phyloP scores from a whole-genome alignment of 768 basidiomycete species.

The Hortiboletus campestris region DNA sequence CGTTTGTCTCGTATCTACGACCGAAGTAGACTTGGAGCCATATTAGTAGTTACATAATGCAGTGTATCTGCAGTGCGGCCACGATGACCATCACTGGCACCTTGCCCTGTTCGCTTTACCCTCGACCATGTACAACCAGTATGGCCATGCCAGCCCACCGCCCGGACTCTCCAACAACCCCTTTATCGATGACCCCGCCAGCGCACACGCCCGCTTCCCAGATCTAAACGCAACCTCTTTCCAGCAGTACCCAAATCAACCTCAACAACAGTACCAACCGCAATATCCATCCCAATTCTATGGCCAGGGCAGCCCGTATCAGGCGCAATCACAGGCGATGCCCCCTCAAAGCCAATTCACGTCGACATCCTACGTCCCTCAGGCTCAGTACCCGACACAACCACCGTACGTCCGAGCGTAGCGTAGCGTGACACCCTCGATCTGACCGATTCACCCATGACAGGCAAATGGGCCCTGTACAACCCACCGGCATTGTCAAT shows the following conservation, averaged over 20 bases:
- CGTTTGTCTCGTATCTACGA: slow-evolving; percentile 77
- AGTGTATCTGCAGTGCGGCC: background rate
- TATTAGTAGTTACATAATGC: slow-evolving; percentile 22
- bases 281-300: slow-evolving; percentile 29
- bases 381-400: slow-evolving; percentile 26
- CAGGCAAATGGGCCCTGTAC: slow-evolving; percentile 31
- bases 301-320: slow-evolving; percentile 7
- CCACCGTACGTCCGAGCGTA: slow-evolving; percentile 13
- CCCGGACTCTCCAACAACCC: slow-evolving; percentile 59
- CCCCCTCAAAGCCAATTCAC: slow-evolving; percentile 23
- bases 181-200: slow-evolving; percentile 54
- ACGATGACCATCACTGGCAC: no score
- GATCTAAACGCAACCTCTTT: slow-evolving; percentile 44
- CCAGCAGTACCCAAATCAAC: slow-evolving; percentile 23
- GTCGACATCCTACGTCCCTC: slow-evolving; percentile 21
- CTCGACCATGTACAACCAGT: slow-evolving; percentile 41
- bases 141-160: slow-evolving; percentile 24
- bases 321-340: slow-evolving; percentile 18
- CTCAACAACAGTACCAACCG: slow-evolving; percentile 38
- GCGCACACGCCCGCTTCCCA: slow-evolving; percentile 57
- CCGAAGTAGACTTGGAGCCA: slow-evolving; percentile 37
- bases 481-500: slow-evolving; percentile 32
- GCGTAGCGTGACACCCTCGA: background rate
- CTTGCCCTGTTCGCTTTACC: background rate
- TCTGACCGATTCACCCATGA: slow-evolving; percentile 4